Percentiles rank a stretch among this genome's conserved stretches.
Evolutionary conservation across 108 stramenopile genomes (phyloP).

Genomic region (Conticribra guillardii): DNA sequence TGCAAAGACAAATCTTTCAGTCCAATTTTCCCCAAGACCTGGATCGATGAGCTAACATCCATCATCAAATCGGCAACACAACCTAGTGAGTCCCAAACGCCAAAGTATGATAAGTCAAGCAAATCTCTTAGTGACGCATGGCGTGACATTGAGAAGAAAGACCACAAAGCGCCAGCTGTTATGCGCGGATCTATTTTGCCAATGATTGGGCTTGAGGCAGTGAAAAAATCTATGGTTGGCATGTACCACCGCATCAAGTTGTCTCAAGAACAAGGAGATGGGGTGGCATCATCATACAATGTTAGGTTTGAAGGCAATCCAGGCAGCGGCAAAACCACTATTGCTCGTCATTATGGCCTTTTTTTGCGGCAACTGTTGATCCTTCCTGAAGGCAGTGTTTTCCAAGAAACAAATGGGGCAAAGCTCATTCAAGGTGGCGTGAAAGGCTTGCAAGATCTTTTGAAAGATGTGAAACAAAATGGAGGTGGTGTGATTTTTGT

Average conservation of each 20-base stretch:
- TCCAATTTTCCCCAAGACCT: too few species aligned
- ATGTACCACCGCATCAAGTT: conserved; percentile 60
- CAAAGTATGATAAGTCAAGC: too few species aligned
- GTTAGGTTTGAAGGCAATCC: conserved; percentile 78
- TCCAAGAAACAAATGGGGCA: conserved; percentile 51
- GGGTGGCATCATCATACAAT: conserved; percentile 54
- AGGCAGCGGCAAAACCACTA: conserved; percentile 86
- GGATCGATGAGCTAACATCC: too few species aligned
- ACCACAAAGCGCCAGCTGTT: conserved; percentile 14
- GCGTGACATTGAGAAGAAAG: not conserved
- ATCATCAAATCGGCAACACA: too few species aligned
- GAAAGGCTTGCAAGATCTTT: conserved; percentile 46
- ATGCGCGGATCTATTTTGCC: conserved; percentile 19
- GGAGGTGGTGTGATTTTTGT: conserved; percentile 77
- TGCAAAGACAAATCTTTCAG: not conserved
- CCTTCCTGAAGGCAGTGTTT: conserved; percentile 55
- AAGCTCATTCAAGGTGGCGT: conserved; percentile 18
- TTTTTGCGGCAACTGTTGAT: conserved; percentile 62
- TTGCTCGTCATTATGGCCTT: conserved; percentile 57
- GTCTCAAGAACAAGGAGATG: conserved; percentile 23
- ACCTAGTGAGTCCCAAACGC: too few species aligned
- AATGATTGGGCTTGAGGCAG: conserved; percentile 67
- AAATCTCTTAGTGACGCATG: conserved; percentile 1
- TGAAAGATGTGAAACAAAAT: conserved; percentile 70
- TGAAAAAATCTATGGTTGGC: conserved; percentile 78